Conservation (phyloP, 495 filamentous ascomycete species). For the Immersiella caudata region DNA sequence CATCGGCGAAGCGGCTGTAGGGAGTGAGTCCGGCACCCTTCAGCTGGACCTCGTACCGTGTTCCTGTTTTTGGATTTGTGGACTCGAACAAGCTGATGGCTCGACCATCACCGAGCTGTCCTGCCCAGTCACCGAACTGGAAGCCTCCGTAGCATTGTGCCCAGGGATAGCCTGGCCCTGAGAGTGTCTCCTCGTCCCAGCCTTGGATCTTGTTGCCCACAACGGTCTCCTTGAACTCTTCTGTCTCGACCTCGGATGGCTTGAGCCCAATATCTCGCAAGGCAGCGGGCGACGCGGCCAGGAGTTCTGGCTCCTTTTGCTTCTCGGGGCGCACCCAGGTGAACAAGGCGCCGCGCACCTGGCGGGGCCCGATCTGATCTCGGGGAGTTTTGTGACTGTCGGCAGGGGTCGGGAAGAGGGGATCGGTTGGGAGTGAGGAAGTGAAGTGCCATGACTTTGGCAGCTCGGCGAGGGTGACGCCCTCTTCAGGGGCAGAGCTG, state of each 20-base stretch:
- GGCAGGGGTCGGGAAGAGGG: conserved; percentile 76
- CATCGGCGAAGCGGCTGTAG: conserved; percentile 97
- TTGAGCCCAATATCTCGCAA: conserved; percentile 77
- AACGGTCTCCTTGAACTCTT: conserved; percentile 76
- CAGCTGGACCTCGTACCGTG: conserved; percentile 85
- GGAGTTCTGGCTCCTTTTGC: conserved; percentile 70
- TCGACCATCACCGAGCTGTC: conserved; percentile 91
- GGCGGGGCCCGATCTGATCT: conserved; percentile 72
- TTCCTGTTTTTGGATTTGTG: conserved; percentile 72
- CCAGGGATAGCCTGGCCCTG: conserved; percentile 86
- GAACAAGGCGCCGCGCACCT: conserved; percentile 84
- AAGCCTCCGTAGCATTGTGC: conserved; percentile 96
- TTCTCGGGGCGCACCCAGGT: conserved; percentile 85
- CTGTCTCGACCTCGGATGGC: conserved; percentile 63
- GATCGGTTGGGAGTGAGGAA: conserved; percentile 74
- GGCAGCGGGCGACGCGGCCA: conserved; percentile 75
- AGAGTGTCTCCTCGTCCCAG: conserved; percentile 59
- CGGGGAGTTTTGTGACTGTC: conserved; percentile 78
- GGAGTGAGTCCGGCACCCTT: conserved; percentile 93
- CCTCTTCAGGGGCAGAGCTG: conserved; percentile 21
- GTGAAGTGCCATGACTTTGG: conserved; percentile 89
- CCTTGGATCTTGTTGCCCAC: conserved; percentile 78
- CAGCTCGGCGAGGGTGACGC: conserved; percentile 63
- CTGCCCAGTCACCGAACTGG: conserved; percentile 88
- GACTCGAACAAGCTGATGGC: conserved; percentile 92